A percentile compares a stretch with the other conserved stretches of the same genome.
Conservation (phyloP, 495 filamentous ascomycete species). For the Schizothecium vesticola region DNA sequence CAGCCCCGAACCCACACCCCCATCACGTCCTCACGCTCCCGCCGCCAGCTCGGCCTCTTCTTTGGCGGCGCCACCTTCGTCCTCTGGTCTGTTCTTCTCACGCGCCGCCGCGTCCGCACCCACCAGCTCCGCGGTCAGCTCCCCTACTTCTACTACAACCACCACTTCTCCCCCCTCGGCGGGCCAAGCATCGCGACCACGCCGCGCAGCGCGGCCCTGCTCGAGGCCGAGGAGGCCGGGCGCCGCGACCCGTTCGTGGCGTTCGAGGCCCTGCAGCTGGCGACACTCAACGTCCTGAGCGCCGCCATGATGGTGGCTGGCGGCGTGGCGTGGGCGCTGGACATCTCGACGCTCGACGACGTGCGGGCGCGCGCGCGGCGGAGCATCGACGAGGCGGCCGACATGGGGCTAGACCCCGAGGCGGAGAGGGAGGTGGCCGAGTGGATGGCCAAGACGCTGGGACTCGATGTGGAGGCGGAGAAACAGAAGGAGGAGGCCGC, state of each 20-base stretch:
- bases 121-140: constrained; percentile 52
- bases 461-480: constrained; percentile 39
- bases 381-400: constrained; percentile 38
- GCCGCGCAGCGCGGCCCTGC: neutral
- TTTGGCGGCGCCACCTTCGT: constrained; percentile 69
- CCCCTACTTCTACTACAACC: constrained; percentile 47
- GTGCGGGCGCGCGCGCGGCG: constrained; percentile 48
- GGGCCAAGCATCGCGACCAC: constrained; percentile 47
- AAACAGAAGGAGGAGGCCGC: neutral
- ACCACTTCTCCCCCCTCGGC: constrained; percentile 8
- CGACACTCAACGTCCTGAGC: constrained; percentile 71
- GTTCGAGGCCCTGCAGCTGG: constrained; percentile 72
- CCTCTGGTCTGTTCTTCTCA: constrained; percentile 59
- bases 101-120: constrained; percentile 58
- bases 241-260: constrained; percentile 56
- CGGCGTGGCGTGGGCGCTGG: constrained; percentile 61
- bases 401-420: constrained; percentile 47
- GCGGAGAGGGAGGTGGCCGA: constrained; percentile 65
- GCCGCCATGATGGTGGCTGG: constrained; percentile 65
- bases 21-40: constrained; percentile 19
- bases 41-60: constrained; percentile 38
- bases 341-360: constrained; percentile 68
- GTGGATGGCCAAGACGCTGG: constrained; percentile 61
- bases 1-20: constrained; percentile 4
- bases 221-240: constrained; percentile 1